A percentile compares a stretch with the other conserved stretches of the same genome.
phyloP scores from a whole-genome alignment of 257 asterid species.

The Galeopsis tetrahit region DNA sequence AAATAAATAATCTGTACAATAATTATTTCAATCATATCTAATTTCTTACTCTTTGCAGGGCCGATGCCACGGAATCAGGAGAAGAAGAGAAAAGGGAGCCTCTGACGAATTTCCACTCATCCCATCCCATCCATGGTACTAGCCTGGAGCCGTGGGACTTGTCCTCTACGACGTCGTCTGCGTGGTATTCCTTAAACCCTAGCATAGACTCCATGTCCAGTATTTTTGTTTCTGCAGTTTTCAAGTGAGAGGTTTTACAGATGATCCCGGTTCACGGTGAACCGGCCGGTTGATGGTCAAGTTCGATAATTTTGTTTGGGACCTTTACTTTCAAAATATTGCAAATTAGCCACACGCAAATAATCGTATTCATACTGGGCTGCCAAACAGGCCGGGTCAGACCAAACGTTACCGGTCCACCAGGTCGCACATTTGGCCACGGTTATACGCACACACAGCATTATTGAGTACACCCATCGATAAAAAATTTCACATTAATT shows the following conservation, averaged over 20 bases:
- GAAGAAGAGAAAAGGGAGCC: conserved; percentile 71
- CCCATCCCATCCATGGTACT: conserved; percentile 94
- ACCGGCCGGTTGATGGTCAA: conserved; percentile 16
- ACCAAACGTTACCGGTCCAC: too few relatives aligned
- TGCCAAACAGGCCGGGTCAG: too few relatives aligned
- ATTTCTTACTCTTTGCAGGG: conserved; percentile 60
- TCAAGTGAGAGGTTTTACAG: conserved; percentile 28
- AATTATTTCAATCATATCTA: neutral
- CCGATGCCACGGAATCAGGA: conserved; percentile 53
- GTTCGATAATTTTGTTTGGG: neutral
- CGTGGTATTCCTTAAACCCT: conserved; percentile 52
- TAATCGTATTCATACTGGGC: too few relatives aligned
- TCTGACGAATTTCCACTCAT: conserved; percentile 69
- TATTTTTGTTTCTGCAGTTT: neutral
- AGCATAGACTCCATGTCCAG: conserved; percentile 54
- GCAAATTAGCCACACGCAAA: neutral
- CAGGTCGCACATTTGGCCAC: too few relatives aligned
- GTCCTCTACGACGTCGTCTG: conserved; percentile 46
- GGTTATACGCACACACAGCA: too few relatives aligned
- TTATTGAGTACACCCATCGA: too few relatives aligned
- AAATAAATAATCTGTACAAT: neutral
- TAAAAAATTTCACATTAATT: too few relatives aligned
- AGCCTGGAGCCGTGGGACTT: conserved; percentile 53
- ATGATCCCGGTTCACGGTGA: conserved; percentile 8
- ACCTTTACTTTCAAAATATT: neutral